Conservation (phyloP, 495 filamentous ascomycete genomes). For the Parachaetomium inaequale region DNA sequence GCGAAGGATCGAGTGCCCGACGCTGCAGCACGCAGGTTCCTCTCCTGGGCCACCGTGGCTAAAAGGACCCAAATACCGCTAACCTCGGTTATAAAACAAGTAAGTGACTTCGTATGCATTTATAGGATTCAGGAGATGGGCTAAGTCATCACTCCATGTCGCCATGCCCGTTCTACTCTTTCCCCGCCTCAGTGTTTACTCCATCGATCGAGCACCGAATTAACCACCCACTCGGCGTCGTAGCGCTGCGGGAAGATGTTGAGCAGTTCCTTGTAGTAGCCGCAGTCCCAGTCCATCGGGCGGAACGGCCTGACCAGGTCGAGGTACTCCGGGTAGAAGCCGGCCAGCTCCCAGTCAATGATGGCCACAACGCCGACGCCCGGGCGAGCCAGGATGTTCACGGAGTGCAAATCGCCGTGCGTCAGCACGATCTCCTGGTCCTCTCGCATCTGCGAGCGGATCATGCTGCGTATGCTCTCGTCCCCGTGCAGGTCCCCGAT, state of each 20-base stretch:
- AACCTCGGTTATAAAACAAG: too few relatives aligned
- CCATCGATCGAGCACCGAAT: background rate
- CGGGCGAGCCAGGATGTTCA: background rate
- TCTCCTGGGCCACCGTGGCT: background rate
- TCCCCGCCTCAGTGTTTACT: background rate
- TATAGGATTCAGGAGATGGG: too few relatives aligned
- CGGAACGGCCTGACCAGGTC: background rate
- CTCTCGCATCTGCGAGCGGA: background rate
- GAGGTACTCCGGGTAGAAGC: conserved; percentile 3
- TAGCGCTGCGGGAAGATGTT: conserved; percentile 8
- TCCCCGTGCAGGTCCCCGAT: background rate
- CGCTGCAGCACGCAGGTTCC: background rate
- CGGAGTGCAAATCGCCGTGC: background rate
- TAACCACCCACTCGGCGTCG: background rate
- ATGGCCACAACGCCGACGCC: background rate
- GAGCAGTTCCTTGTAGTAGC: background rate
- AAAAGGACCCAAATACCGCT: too few relatives aligned
- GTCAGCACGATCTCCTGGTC: conserved; percentile 7
- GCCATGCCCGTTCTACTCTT: too few relatives aligned
- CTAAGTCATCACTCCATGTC: too few relatives aligned
- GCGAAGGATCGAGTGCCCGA: background rate
- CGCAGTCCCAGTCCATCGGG: background rate
- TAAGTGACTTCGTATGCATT: too few relatives aligned
- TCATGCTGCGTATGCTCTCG: background rate
- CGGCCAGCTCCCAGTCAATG: conserved; percentile 1